A percentile compares a stretch with the other conserved stretches of the same genome.
phyloP scores from a whole-genome alignment of 2,329 filamentous ascomycete species.

The Cytospora mali region DNA sequence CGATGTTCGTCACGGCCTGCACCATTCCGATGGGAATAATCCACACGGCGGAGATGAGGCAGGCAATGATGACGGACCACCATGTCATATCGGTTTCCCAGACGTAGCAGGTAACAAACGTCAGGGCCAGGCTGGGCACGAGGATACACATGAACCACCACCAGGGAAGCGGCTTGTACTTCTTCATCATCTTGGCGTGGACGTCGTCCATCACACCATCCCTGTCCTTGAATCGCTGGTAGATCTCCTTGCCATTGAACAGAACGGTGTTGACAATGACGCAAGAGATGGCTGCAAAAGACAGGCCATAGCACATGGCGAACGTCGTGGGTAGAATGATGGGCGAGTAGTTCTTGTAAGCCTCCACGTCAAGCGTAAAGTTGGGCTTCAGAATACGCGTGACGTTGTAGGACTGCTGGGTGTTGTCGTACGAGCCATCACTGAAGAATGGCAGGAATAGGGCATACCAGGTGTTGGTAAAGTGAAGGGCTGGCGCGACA shows the following conservation, averaged over 20 bases:
- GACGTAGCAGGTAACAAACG: no score
- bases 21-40: no score
- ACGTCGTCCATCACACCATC: no score
- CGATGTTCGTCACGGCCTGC: no score
- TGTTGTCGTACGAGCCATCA: conserved; percentile 25
- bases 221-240: no score
- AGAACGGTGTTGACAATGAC: conserved; percentile 27
- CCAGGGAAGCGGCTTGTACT: no score
- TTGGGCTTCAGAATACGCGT: conserved; percentile 16
- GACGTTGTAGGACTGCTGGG: conserved; percentile 8
- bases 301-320: conserved; percentile 23
- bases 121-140: no score
- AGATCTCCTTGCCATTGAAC: conserved; percentile 33
- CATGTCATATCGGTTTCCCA: no score
- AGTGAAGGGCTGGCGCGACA: conserved; percentile 19
- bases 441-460: conserved; percentile 24
- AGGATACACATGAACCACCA: no score
- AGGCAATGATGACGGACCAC: no score
- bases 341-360: conserved; percentile 23
- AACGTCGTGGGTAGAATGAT: conserved; percentile 22
- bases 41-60: no score
- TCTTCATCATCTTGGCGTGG: no score
- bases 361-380: conserved; percentile 18
- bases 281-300: conserved; percentile 18
- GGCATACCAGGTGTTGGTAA: conserved; percentile 22